These are phyloP conservation scores for Lichtheimia hyalospora DNA, from an alignment of 371 early-diverging fungal species.

Conservation along the genomic window DNA sequence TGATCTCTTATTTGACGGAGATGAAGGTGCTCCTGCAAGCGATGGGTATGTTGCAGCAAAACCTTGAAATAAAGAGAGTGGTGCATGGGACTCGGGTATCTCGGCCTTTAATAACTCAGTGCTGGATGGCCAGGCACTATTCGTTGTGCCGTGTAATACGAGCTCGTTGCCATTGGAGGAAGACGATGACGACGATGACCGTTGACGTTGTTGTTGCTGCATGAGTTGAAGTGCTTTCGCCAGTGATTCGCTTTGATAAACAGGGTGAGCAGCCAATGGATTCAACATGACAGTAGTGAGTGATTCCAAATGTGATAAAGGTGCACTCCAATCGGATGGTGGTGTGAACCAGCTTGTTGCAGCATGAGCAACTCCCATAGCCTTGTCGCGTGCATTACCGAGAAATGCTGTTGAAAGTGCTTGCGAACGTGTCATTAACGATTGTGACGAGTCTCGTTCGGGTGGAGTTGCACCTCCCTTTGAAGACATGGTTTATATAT, in stretches of 20 bases:
- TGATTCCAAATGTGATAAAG: constrained; percentile 42
- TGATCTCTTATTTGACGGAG: constrained; percentile 16
- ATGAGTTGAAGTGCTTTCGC: constrained; percentile 44
- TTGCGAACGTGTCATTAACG: neutral
- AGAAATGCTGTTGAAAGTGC: constrained; percentile 16
- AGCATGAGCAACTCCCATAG: constrained; percentile 25
- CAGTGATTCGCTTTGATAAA: constrained; percentile 47
- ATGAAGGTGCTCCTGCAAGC: constrained; percentile 23
- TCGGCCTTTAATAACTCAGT: constrained; percentile 51
- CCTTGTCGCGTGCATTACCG: constrained; percentile 30
- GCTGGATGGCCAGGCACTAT: constrained; percentile 42
- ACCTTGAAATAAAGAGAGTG: constrained; percentile 63
- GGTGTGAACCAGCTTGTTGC: constrained; percentile 42
- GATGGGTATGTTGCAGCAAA: constrained; percentile 62
- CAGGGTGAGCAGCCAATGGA: constrained; percentile 46
- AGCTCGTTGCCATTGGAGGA: constrained; percentile 16
- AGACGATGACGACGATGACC: constrained; percentile 6
- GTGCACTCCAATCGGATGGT: constrained; percentile 28
- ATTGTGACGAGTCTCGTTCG: neutral
- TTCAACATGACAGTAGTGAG: constrained; percentile 50
- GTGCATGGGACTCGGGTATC: constrained; percentile 57
- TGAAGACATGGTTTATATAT: constrained; percentile 3
- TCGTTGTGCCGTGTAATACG: constrained; percentile 22
- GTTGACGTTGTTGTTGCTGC: constrained; percentile 39
- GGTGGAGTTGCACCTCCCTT: neutral